phyloP scores from a whole-genome alignment of 78 protist species.

The Bodo saltans region DNA sequence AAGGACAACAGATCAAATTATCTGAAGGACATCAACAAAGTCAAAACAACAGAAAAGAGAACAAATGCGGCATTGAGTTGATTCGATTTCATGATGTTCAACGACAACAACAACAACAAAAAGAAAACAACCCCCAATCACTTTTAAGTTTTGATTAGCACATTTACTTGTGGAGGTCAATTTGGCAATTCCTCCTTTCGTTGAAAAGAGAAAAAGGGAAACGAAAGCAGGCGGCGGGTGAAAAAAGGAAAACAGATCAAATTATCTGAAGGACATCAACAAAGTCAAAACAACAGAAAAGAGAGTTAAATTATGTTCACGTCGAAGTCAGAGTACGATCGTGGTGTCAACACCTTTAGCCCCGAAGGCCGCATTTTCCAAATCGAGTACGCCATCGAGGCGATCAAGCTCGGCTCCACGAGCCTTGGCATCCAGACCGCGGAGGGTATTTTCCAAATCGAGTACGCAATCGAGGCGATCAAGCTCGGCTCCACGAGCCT shows the following conservation, averaged over 20 bases:
- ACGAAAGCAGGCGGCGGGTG: background rate
- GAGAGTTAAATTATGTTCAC: background rate
- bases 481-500: conserved; percentile 95
- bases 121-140: too few relatives aligned
- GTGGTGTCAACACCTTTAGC: conserved; percentile 98
- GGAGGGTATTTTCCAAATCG: conserved; percentile 96
- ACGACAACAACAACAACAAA: too few relatives aligned
- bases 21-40: too few relatives aligned
- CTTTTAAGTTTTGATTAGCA: background rate
- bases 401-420: conserved; percentile 95
- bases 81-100: conserved; percentile 1
- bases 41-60: background rate
- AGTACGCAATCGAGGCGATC: conserved; percentile 97
- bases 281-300: background rate
- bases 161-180: background rate
- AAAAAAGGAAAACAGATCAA: background rate
- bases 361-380: conserved; percentile 99
- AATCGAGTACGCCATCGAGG: conserved; percentile 97
- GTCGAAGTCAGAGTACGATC: conserved; percentile 89
- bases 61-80: too few relatives aligned
- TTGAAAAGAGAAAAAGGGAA: background rate
- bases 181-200: background rate
- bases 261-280: too few relatives aligned
- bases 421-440: conserved; percentile 93
- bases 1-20: background rate